These are phyloP conservation scores for Pyropia yezoensis DNA, from an alignment of 23 red algal genomes.

Conservation along the genomic window DNA sequence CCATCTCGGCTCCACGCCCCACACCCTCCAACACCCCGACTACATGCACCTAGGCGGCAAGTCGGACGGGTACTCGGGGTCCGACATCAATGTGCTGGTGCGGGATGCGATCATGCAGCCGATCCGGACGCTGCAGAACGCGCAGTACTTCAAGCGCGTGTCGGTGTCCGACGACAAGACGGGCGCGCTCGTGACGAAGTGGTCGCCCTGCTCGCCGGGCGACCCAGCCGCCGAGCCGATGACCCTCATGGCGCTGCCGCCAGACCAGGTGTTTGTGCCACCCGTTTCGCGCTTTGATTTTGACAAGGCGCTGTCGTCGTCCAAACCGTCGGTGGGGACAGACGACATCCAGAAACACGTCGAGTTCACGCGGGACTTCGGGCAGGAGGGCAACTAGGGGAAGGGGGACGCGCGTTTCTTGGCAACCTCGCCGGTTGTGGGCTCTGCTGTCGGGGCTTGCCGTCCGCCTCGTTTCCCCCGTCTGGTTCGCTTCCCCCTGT, in stretches of 20 bases:
- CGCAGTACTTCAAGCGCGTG: constrained; percentile 63
- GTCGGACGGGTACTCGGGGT: constrained; percentile 81
- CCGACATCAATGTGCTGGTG: constrained; percentile 82
- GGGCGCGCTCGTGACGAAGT: constrained; percentile 4
- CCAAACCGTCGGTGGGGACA: constrained; percentile 70
- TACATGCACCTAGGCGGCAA: constrained; percentile 44
- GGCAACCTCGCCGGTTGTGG: background rate
- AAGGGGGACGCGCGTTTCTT: background rate
- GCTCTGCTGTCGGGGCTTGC: too few relatives aligned
- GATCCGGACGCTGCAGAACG: constrained; percentile 81
- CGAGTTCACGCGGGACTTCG: constrained; percentile 82
- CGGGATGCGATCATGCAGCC: constrained; percentile 99
- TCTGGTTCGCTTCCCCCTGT: too few relatives aligned
- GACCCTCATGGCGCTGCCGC: constrained; percentile 60
- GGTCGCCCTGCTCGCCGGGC: constrained; percentile 84
- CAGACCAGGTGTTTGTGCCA: constrained; percentile 74
- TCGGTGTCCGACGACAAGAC: constrained; percentile 21
- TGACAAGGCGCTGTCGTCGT: constrained; percentile 68
- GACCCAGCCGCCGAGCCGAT: constrained; percentile 62
- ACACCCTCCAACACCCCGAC: constrained; percentile 51
- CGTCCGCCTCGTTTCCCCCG: too few relatives aligned
- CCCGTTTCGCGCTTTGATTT: constrained; percentile 64
- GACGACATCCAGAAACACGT: constrained; percentile 57
- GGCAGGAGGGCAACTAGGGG: constrained; percentile 65
- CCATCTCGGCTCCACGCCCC: constrained; percentile 76